Conservation (phyloP, 305 asterid species). For the Fraxinus velutina region DNA sequence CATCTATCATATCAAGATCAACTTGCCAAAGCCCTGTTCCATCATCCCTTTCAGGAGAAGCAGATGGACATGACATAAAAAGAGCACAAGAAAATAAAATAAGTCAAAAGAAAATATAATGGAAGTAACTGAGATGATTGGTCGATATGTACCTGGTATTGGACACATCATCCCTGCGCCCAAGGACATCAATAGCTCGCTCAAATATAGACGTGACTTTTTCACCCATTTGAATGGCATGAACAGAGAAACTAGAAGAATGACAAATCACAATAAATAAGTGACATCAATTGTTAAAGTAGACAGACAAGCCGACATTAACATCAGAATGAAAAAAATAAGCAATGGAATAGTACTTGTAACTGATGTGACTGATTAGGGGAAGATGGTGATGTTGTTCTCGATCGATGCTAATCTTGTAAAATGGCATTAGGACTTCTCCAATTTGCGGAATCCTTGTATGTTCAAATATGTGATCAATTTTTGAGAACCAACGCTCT, state of each 20-base stretch:
- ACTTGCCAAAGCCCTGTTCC: constrained; percentile 79
- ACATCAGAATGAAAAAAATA: constrained; percentile 8
- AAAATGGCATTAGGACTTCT: constrained; percentile 89
- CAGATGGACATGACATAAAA: constrained; percentile 20
- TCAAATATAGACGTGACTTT: constrained; percentile 81
- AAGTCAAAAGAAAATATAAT: constrained; percentile 3
- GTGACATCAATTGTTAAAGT: constrained; percentile 9
- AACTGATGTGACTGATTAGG: constrained; percentile 75
- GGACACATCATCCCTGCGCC: constrained; percentile 69
- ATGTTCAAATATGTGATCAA: constrained; percentile 94
- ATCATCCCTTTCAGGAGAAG: constrained; percentile 53
- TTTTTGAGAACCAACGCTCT: constrained; percentile 96
- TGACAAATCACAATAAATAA: constrained; percentile 22
- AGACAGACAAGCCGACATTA: constrained; percentile 7
- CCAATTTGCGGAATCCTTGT: constrained; percentile 87
- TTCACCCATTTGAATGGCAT: constrained; percentile 93
- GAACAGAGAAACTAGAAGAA: constrained; percentile 80
- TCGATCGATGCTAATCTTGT: constrained; percentile 69
- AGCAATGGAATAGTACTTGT: constrained; percentile 53
- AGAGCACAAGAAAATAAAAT: constrained; percentile 21
- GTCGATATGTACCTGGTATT: constrained; percentile 46
- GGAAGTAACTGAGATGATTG: constrained; percentile 12
- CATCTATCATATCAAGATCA: constrained; percentile 87
- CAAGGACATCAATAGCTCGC: constrained; percentile 78
- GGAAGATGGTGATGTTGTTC: constrained; percentile 87